Evolutionary conservation across 1,284 basidiomycete genomes (phyloP), one percentile per base, ranked within the genome.

Genomic region (Mycosarcoma mackinlayi): DNA sequence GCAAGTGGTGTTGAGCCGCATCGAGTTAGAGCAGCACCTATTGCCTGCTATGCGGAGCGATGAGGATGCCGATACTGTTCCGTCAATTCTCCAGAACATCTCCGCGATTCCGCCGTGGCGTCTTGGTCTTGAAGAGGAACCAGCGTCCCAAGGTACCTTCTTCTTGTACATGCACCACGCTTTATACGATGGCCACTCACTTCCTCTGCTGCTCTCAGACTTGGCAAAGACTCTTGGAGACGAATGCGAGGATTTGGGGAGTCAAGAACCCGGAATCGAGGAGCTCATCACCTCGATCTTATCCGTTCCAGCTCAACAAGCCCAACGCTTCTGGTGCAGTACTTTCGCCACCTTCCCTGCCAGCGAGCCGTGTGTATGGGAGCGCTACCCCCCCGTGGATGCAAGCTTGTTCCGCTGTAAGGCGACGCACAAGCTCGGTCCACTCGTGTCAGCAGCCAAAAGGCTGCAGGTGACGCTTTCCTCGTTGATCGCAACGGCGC

Each of bases 111-210:
- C 48, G 14, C 48, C 48, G n/a, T 50, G 48, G 48, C 48, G 48
- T 4, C 23, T 40, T 28, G 37, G 31, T 10, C 8, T 50, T 19
- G 42, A 45, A 19, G 38, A 48, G 3, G 39, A 35, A 11, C 13
- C 45, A 14, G 23, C 30, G 8, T n/a, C 45, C 6, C 31, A 23
- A 10, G 23, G 28, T 13, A n/a, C 30, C 1, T 56, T 56, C 25
- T 37, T 41, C 23, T n/a, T 56, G 39, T 19, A 42, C 19, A 35
- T 56, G 31, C 53, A 56, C 21, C 53, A 56, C 33, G 44, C 53
- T 11, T 38, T 56, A n/a, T 56, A 56, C 45, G 53, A 56, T 13
- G 53, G 45, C 4, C 45, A 56, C 10, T 56, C 53, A 10, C 45
- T 56, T 24, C 5, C 45, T 23, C 31, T 48, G 11, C 45, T 56